Evolutionary conservation across 2,329 filamentous ascomycete species (phyloP), one percentile per base, ranked within the genome.

Genomic region (Xylariaceae sp.): DNA sequence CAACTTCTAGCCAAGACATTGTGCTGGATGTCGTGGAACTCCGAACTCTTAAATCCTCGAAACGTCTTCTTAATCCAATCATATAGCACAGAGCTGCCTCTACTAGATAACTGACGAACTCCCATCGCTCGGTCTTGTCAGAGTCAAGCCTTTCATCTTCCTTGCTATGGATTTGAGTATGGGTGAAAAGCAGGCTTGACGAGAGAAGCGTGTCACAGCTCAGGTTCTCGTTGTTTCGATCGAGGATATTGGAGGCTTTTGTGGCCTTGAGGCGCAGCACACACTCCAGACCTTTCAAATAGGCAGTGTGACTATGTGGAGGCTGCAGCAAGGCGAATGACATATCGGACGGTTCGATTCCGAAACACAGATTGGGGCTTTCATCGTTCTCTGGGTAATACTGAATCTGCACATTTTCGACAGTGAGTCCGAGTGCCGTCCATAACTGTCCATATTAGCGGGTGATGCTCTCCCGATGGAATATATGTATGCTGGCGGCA

Each of bases 301-400:
- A 53, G 46, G 60, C 61, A 18, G 58, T 61, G 14, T 48, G 49
- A n/a, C 52, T 49, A 45, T 62, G 55, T 18, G 62, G 59, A 15
- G 65, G 64, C 1, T 62, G 64, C 36, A 67, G 44, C 30, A 66
- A 55, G 30, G 60, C 55, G 17, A 53, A 57, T 6, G 63, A 60
- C 46, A 66, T 67, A 40, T 66, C 57, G 18, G 55, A 50, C 44
- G 65, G 64, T 46, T 66, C 58, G 14, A 66, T 47, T 39, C 56
- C 60, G 39, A 66, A 61, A 51, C 58, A 66, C 3, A 67, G 48
- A 39, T 63, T 64, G 19, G 65, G 62, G 5, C 42, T 50, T 12
- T 53, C 59, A 14, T 53, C 48, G n/a, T 54, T 49, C 27, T 52
- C 38, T 17, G 49, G 46, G 3, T 58, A 51, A 45, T 62, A 58